Percentiles rank a stretch among this genome's conserved stretches.
Conservation (phyloP, 2,329 filamentous ascomycete species). For the Trichocomaceae sp. region DNA sequence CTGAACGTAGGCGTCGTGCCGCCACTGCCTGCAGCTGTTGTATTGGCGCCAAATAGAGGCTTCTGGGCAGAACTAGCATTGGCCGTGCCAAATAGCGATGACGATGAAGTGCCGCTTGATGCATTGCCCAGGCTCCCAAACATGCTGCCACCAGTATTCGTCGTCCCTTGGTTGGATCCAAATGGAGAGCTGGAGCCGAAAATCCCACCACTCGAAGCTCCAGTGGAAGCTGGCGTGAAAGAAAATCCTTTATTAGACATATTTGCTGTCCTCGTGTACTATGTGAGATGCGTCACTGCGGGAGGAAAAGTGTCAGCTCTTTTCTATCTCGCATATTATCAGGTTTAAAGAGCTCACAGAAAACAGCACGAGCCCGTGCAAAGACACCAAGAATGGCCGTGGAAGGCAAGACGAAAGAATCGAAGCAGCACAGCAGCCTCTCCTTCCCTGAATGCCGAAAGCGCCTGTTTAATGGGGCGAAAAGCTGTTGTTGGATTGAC, state of each 20-base stretch:
- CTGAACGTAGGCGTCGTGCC: conserved; percentile 25
- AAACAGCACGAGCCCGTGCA: neutral
- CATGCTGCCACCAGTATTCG: conserved; percentile 26
- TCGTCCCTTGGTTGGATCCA: conserved; percentile 27
- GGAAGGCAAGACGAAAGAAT: neutral
- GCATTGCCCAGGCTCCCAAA: conserved; percentile 35
- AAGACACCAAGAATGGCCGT: neutral
- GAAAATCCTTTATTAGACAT: conserved; percentile 33
- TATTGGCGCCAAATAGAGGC: conserved; percentile 24
- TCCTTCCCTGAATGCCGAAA: neutral
- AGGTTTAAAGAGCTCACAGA: neutral
- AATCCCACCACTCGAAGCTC: conserved; percentile 26
- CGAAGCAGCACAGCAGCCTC: neutral
- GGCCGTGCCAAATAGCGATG: conserved; percentile 31
- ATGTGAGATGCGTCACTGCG: neutral
- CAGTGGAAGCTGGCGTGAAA: conserved; percentile 32
- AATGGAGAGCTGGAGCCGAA: conserved; percentile 31
- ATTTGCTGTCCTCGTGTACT: conserved; percentile 1
- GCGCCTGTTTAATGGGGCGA: neutral
- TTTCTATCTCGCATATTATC: neutral
- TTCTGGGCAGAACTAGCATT: conserved; percentile 19
- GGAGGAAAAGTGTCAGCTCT: neutral
- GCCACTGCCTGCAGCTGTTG: conserved; percentile 16
- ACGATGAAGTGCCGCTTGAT: conserved; percentile 25
- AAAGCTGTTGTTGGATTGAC: neutral